Evolutionary conservation across 495 filamentous ascomycete genomes (phyloP).

Genomic region (Hypoxylon intermedium): DNA sequence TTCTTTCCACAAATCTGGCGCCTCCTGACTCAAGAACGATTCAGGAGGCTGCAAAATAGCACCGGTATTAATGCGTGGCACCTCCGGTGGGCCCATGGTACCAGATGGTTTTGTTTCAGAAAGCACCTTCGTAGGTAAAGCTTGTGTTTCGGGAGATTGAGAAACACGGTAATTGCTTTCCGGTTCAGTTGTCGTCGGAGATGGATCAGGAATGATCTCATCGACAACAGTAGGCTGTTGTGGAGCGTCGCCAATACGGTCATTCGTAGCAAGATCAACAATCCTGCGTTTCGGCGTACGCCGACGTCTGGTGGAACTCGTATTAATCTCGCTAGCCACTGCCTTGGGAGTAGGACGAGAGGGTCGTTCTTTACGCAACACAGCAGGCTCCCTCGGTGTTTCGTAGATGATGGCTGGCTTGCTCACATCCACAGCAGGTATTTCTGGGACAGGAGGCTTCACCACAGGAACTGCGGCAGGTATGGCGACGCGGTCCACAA

Average conservation of each 20-base stretch:
- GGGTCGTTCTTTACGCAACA: conserved; percentile 59
- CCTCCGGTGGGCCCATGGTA: conserved; percentile 43
- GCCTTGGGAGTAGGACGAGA: conserved; percentile 49
- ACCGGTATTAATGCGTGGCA: conserved; percentile 56
- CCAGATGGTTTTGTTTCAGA: conserved; percentile 42
- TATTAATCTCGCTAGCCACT: conserved; percentile 59
- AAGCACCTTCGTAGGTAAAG: conserved; percentile 25
- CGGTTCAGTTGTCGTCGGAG: conserved; percentile 8
- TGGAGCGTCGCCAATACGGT: conserved; percentile 50
- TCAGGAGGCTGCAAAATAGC: conserved; percentile 51
- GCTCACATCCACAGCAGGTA: conserved; percentile 68
- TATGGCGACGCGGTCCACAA: conserved; percentile 82
- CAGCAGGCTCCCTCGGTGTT: conserved; percentile 51
- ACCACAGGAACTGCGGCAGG: conserved; percentile 77
- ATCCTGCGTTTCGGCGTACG: conserved; percentile 74
- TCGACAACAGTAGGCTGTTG: conserved; percentile 21
- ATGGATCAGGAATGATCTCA: not conserved
- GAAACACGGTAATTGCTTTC: conserved; percentile 55
- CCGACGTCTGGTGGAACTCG: conserved; percentile 57
- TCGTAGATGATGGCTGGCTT: conserved; percentile 65
- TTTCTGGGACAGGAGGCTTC: conserved; percentile 65
- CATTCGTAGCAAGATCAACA: conserved; percentile 77
- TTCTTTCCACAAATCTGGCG: conserved; percentile 51
- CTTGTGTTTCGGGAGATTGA: conserved; percentile 45
- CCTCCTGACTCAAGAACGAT: conserved; percentile 48